Percentiles rank a stretch among this genome's conserved stretches.
Evolutionary conservation across 192 early-diverging fungal genomes (phyloP).

Genomic region (Coemansia sp.): DNA sequence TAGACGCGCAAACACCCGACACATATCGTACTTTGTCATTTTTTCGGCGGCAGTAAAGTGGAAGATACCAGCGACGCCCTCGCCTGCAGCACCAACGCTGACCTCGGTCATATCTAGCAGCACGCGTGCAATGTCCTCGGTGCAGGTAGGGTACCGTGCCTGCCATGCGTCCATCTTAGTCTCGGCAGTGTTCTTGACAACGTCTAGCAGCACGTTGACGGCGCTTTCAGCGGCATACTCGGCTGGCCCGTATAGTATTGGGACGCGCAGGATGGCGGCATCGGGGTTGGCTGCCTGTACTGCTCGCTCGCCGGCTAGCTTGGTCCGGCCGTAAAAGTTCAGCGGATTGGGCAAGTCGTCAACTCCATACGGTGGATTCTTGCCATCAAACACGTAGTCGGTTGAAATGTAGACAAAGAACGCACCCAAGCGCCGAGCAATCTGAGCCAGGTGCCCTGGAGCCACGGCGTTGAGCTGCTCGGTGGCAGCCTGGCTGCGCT

Average conservation of each 20-base stretch:
- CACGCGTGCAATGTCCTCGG: conserved; percentile 66
- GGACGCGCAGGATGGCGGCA: conserved; percentile 71
- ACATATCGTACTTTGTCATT: conserved; percentile 48
- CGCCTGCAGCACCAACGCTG: conserved; percentile 4
- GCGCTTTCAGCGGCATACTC: conserved; percentile 71
- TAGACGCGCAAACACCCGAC: conserved; percentile 24
- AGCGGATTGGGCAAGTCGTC: conserved; percentile 68
- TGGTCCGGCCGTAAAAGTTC: conserved; percentile 80
- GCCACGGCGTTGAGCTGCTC: conserved; percentile 65
- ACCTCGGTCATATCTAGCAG: conserved; percentile 59
- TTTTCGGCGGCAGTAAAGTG: conserved; percentile 33
- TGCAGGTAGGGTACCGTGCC: conserved; percentile 78
- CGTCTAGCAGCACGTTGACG: conserved; percentile 67
- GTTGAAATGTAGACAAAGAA: conserved; percentile 80
- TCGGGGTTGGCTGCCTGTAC: conserved; percentile 53
- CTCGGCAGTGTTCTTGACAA: conserved; percentile 40
- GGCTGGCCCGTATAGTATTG: conserved; percentile 69
- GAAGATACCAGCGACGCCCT: conserved; percentile 17
- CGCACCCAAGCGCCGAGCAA: conserved; percentile 50
- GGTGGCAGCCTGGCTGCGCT: conserved; percentile 56
- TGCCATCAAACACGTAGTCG: conserved; percentile 93
- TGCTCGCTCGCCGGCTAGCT: conserved; percentile 69
- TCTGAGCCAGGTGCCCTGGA: conserved; percentile 54
- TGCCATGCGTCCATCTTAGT: conserved; percentile 66
- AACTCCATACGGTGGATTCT: conserved; percentile 70